Evolutionary conservation across 257 asterid species (phyloP), one percentile per base, ranked within the genome.

Genomic region (Solanum pimpinellifolium): DNA sequence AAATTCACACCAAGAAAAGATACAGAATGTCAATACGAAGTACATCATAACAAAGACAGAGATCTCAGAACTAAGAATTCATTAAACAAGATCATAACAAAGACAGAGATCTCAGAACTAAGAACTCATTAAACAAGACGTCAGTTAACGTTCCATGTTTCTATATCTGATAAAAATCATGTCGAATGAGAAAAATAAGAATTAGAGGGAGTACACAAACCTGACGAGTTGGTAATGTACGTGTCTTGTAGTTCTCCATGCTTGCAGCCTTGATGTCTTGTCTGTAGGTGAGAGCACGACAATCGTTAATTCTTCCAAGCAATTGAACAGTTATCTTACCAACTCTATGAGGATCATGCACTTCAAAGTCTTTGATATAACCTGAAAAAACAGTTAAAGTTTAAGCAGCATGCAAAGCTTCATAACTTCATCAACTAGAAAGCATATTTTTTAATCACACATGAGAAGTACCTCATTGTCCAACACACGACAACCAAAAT

Each of bases 211-310:
- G 52, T 27, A 73, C 31, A 87, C 90, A 81, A 97, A 97, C 98
- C 98, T 97, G 97, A 74, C 85, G 98, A 1, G 99, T 97, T 56
- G 98, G 98, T 89, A 97, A 96, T 74, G 89, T 80, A 44, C 94
- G 92, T n/a, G 93, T 91, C 87, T 92, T 94, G 92, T 92, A 95
- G 23, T 85, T 77, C 86, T 92, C 92, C 39, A 97, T 88, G 76
- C 86, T 84, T 9, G 91, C 90, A 56, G 95, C 96, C 90, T 91
- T 93, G 81, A 95, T 87, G 86, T 97, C 98, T 90, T 95, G 98
- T 85, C 99, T 92, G 37, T 93, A 90, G 21, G 96, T 93, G 88
- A 95, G 89, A 59, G 98, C 96, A 68, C 96, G 93, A 37, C 98
- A 93, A 84, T 96, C 98, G 3, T 93, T 96, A 80, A 96, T 92